Evolutionary conservation across 78 protist genomes (phyloP).

Genomic region (Pigoraptor vietnamica): DNA sequence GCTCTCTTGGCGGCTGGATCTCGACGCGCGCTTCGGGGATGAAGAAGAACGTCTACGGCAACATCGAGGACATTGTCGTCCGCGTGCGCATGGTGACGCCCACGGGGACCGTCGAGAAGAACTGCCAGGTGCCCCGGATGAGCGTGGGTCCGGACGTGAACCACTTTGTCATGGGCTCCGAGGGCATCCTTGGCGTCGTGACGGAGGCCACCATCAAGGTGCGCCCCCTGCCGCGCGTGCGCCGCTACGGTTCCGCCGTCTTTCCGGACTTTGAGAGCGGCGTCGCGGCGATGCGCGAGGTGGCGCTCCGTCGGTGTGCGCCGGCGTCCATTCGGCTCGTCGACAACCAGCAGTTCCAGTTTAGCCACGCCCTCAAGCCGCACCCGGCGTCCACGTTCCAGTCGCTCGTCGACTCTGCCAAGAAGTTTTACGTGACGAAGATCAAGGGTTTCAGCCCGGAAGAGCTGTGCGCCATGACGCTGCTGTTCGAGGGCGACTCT

Average conservation of each 20-base stretch:
- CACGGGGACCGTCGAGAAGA: constrained; percentile 66
- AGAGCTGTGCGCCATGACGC: constrained; percentile 16
- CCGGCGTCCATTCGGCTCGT: constrained; percentile 65
- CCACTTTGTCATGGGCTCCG: constrained; percentile 64
- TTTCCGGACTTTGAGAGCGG: constrained; percentile 59
- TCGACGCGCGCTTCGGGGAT: constrained; percentile 80
- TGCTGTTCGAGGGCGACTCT: constrained; percentile 23
- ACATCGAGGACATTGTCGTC: constrained; percentile 77
- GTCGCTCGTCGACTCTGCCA: constrained; percentile 4
- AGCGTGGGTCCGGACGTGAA: constrained; percentile 73
- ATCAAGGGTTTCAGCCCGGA: constrained; percentile 21
- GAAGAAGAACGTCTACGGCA: constrained; percentile 76
- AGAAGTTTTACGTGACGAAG: constrained; percentile 8
- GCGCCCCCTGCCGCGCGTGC: constrained; percentile 39
- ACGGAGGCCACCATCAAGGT: constrained; percentile 72
- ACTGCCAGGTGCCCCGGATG: constrained; percentile 38
- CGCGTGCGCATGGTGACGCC: constrained; percentile 68
- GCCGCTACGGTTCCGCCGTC: constrained; percentile 54
- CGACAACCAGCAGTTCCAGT: constrained; percentile 53
- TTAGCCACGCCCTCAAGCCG: constrained; percentile 51
- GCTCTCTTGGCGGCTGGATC: constrained; percentile 87
- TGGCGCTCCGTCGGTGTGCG: constrained; percentile 46
- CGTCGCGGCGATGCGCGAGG: constrained; percentile 59
- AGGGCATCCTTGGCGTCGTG: constrained; percentile 79
- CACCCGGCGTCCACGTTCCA: neutral